Evolutionary conservation across 306 rosid species (phyloP), one percentile per base, ranked within the genome.

Genomic region (Albizia julibrissin): DNA sequence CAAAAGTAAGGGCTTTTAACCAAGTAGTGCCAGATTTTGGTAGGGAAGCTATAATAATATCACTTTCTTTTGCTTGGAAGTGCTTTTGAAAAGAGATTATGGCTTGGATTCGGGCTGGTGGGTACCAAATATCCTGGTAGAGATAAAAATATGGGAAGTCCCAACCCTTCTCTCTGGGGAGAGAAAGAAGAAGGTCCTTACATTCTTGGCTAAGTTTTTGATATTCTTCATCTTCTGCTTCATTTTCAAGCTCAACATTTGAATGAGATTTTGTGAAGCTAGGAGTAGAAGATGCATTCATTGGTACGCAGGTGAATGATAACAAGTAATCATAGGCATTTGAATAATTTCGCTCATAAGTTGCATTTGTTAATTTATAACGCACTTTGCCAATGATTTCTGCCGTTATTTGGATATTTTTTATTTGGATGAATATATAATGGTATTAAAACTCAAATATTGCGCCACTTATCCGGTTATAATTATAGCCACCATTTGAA

Each of bases 1-100:
- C 68, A 52, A 86, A 88, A 42, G 86, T 52, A 42, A 88, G 76
- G 67, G 88, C 88, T 84, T 88, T 88, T 15, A 88, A 67, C 89
- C 91, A 88, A 15, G 91, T 88, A 39, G 87, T 88, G 44, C 88
- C 91, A 39, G 89, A 88, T 86, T 88, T 88, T 11, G 89, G 88
- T 87, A 14, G 18, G 58, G 58, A 16, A 5, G 58, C 58, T 50
- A 50, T 50, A 50, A 50, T 50, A 6, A 50, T 50, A 6, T 50
- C 56, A 49, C 46, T 37, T 22, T 34, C 24, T 49, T 18, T 67
- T 67, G 46, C 26, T 67, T 34, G 46, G 6, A 67, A 67, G 44
- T 67, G 86, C 8, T 79, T 81, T 58, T 86, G 91, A 79, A 86
- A 88, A 49, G 80, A 3, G 66, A 72, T 12, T 15, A 78, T 40